These are phyloP conservation scores for Trichoderma oligosporum DNA, from an alignment of 2,329 filamentous ascomycete species.

Conservation along the genomic window DNA sequence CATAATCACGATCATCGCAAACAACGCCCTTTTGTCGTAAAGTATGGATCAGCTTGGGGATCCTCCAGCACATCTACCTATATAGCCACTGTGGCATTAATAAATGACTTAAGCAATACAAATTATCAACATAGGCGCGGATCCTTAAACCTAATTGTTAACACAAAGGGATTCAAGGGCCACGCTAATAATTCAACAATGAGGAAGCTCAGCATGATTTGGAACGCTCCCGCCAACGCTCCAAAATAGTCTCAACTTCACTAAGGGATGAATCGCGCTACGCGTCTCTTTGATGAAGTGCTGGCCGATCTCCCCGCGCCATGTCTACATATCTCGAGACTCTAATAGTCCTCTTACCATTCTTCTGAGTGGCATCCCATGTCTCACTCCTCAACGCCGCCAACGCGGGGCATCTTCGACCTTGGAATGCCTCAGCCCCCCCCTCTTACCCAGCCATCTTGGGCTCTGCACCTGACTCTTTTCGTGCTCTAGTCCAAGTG, in stretches of 20 bases:
- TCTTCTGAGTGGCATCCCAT: conserved; percentile 17
- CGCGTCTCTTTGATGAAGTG: conserved; percentile 7
- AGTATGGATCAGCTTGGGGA: too few relatives aligned
- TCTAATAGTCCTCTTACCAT: conserved; percentile 5
- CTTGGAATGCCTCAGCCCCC: conserved; percentile 28
- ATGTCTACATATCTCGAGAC: neutral
- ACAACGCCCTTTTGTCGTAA: too few relatives aligned
- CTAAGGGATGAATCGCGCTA: neutral
- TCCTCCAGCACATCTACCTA: too few relatives aligned
- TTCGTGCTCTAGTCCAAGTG: conserved; percentile 9
- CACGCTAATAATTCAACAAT: neutral
- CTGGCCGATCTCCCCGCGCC: neutral
- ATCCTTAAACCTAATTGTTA: neutral
- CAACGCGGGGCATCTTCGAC: conserved; percentile 20
- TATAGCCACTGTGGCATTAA: too few relatives aligned
- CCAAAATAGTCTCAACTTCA: neutral
- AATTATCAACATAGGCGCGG: too few relatives aligned
- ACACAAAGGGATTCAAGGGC: neutral
- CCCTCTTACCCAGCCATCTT: conserved; percentile 15
- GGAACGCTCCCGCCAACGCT: neutral
- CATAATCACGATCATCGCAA: too few relatives aligned
- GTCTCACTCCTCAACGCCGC: conserved; percentile 22
- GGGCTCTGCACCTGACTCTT: conserved; percentile 16
- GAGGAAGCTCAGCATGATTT: neutral
- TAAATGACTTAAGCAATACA: too few relatives aligned